Evolutionary conservation across 371 early-diverging fungal species (phyloP).

Genomic region (Polyrhizophydium stewartii): DNA sequence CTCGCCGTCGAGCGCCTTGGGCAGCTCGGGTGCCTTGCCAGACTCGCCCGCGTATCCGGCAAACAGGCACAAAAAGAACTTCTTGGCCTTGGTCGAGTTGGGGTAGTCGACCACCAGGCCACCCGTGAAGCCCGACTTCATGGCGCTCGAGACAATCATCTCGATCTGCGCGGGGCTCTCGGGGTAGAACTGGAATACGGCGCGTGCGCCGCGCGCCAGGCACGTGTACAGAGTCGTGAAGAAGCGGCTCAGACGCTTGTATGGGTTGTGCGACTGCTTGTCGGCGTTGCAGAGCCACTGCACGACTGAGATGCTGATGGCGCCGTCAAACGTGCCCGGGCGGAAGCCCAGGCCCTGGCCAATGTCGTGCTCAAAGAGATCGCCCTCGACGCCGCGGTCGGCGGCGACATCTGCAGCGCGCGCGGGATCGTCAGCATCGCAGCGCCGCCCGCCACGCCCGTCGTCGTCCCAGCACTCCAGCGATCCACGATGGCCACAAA

Average conservation of each 20-base stretch:
- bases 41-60: constrained; percentile 67
- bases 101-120: constrained; percentile 97
- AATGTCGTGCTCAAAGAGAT: constrained; percentile 92
- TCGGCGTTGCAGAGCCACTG: constrained; percentile 99
- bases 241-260: constrained; percentile 81
- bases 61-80: constrained; percentile 94
- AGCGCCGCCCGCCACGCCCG: not conserved
- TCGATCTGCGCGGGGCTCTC: constrained; percentile 75
- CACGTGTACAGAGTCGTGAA: constrained; percentile 91
- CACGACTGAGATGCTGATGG: constrained; percentile 93
- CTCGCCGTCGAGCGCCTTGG: constrained; percentile 69
- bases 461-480: not conserved
- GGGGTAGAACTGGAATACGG: constrained; percentile 99
- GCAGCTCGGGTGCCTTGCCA: constrained; percentile 54
- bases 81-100: constrained; percentile 94
- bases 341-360: constrained; percentile 94
- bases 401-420: constrained; percentile 56
- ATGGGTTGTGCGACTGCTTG: constrained; percentile 75
- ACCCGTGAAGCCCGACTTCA: constrained; percentile 93
- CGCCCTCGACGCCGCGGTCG: constrained; percentile 85
- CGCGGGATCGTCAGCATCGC: not conserved
- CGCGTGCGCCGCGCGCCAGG: constrained; percentile 84
- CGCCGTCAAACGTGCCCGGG: constrained; percentile 97
- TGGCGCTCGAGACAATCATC: constrained; percentile 61
- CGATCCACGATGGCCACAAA: constrained; percentile 4